phyloP scores from a whole-genome alignment of 371 early-diverging fungal genomes.

The Syncephalastrum contaminatum region DNA sequence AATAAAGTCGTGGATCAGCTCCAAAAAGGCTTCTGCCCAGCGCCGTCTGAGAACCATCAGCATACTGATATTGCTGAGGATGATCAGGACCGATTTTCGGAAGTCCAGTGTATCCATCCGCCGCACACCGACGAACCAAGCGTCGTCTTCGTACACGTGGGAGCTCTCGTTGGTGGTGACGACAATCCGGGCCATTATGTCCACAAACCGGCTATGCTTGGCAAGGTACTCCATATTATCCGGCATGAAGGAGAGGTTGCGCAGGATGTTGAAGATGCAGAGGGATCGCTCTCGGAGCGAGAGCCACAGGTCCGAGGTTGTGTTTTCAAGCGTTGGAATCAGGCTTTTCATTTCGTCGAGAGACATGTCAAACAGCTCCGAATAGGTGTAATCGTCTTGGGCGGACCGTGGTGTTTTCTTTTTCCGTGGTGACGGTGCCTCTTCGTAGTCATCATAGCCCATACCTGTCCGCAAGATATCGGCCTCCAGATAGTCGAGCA shows the following conservation, averaged over 20 bases:
- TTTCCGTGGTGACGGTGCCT: background rate
- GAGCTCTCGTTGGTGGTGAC: slow-evolving; percentile 14
- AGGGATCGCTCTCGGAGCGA: slow-evolving; percentile 46
- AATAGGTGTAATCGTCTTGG: slow-evolving; percentile 26
- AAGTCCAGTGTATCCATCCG: slow-evolving; percentile 57
- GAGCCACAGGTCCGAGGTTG: slow-evolving; percentile 45
- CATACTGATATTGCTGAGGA: slow-evolving; percentile 52
- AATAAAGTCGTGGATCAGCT: slow-evolving; percentile 53
- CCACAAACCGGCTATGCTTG: slow-evolving; percentile 52
- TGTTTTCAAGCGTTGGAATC: slow-evolving; percentile 40
- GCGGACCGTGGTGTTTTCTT: background rate
- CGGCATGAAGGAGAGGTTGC: slow-evolving; percentile 65
- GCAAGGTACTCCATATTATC: slow-evolving; percentile 63
- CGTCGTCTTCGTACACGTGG: slow-evolving; percentile 21
- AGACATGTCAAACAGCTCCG: slow-evolving; percentile 58
- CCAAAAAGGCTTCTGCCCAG: slow-evolving; percentile 36
- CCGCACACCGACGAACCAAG: slow-evolving; percentile 49
- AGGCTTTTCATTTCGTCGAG: slow-evolving; percentile 56
- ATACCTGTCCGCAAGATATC: slow-evolving; percentile 37
- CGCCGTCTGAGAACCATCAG: slow-evolving; percentile 11
- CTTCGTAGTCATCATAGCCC: slow-evolving; percentile 11
- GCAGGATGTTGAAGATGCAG: slow-evolving; percentile 56
- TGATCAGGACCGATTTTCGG: slow-evolving; percentile 55
- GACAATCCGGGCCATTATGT: slow-evolving; percentile 25
- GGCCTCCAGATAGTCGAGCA: slow-evolving; percentile 49